A percentile compares a stretch with the other conserved stretches of the same genome.
phyloP scores from a whole-genome alignment of 495 filamentous ascomycete species.

The Bombardia bombarda region DNA sequence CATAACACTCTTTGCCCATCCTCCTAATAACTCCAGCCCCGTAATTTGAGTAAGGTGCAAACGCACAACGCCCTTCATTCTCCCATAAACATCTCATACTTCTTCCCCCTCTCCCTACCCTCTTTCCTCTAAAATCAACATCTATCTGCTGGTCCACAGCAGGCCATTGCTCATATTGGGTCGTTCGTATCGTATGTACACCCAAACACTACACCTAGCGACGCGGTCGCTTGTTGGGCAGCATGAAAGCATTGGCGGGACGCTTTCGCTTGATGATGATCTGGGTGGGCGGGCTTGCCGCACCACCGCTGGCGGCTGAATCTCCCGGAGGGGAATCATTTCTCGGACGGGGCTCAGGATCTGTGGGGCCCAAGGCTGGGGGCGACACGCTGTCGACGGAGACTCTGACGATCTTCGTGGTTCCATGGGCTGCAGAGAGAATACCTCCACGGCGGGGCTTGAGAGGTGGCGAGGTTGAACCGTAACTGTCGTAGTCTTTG shows the following conservation, averaged over 20 bases:
- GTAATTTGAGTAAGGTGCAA: too few species aligned
- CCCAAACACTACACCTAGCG: not conserved
- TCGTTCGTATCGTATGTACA: too few species aligned
- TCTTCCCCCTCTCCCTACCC: too few species aligned
- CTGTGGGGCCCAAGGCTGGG: not conserved
- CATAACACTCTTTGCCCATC: too few species aligned
- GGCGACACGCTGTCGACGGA: not conserved
- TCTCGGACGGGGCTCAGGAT: not conserved
- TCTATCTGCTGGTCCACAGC: too few species aligned
- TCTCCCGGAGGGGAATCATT: too few species aligned
- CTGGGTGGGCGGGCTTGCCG: not conserved
- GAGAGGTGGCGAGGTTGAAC: not conserved
- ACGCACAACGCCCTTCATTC: too few species aligned
- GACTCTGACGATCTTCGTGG: not conserved
- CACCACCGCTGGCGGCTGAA: not conserved
- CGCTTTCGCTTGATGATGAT: conserved; percentile 1
- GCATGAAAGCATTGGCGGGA: conserved; percentile 3
- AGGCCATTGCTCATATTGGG: too few species aligned
- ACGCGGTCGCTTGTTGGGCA: conserved; percentile 7
- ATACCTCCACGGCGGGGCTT: conserved; percentile 7
- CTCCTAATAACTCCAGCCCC: too few species aligned
- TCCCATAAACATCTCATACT: too few species aligned
- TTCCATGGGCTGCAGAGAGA: conserved; percentile 10
- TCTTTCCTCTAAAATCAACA: too few species aligned
- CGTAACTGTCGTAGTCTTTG: not conserved